phyloP scores from a whole-genome alignment of 23 red algal species.

The Gracilaria domingensis region DNA sequence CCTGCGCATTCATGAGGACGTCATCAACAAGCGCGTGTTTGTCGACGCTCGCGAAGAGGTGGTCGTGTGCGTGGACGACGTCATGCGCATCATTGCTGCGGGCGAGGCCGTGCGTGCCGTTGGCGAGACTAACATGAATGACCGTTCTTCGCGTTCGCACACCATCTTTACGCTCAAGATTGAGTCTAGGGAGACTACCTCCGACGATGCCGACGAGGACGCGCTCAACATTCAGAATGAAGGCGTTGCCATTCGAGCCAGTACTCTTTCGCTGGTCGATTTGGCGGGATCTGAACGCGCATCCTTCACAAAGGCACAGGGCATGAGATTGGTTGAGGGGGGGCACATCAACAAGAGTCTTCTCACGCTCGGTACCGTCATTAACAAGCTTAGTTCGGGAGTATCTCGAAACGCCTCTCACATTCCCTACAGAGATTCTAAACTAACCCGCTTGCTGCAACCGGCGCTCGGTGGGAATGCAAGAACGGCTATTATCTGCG shows the following conservation, averaged over 20 bases:
- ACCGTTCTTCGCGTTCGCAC: conserved; percentile 93
- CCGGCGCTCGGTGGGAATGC: conserved; percentile 97
- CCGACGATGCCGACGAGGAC: conserved; percentile 40
- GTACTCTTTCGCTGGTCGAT: conserved; percentile 90
- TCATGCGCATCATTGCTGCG: conserved; percentile 77
- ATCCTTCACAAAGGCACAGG: conserved; percentile 83
- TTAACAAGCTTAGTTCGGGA: conserved; percentile 88
- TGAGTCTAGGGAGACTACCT: conserved; percentile 81
- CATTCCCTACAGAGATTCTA: conserved; percentile 98
- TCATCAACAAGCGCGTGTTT: conserved; percentile 81
- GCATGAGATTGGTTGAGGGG: conserved; percentile 89
- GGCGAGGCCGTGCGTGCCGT: conserved; percentile 82
- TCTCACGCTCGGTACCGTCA: conserved; percentile 93
- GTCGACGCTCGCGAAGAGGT: conserved; percentile 92
- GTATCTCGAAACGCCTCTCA: conserved; percentile 69
- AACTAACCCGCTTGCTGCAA: conserved; percentile 95
- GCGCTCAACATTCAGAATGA: conserved; percentile 35
- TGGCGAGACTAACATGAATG: conserved; percentile 97
- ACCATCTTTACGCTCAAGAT: conserved; percentile 96
- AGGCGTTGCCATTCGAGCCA: conserved; percentile 79
- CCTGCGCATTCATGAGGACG: conserved; percentile 94
- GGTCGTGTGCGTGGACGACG: conserved; percentile 70
- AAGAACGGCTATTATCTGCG: conserved; percentile 82
- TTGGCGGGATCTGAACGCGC: conserved; percentile 93
- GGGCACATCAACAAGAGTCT: conserved; percentile 97